These are phyloP conservation scores for Arachis monticola DNA, from an alignment of 331 rosid genomes.

Conservation along the genomic window DNA sequence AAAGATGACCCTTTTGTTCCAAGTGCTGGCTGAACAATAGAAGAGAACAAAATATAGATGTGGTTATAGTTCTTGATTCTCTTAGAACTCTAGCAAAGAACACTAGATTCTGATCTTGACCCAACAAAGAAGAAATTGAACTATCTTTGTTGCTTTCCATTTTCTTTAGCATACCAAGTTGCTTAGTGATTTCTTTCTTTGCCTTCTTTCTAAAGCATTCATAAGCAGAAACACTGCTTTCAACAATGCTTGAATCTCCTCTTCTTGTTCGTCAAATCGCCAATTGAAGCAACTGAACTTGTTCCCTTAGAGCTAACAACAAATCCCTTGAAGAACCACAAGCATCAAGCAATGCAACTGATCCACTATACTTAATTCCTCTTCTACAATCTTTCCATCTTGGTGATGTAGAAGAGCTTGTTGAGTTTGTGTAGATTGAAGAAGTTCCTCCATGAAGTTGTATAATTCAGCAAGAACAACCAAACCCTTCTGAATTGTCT, in stretches of 20 bases:
- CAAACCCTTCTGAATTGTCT: conserved; percentile 53
- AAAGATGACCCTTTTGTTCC: conserved; percentile 55
- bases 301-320: conserved; percentile 49
- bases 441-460: conserved; percentile 59
- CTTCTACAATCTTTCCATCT: conserved; percentile 57
- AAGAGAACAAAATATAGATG: conserved; percentile 55
- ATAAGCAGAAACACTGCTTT: conserved; percentile 46
- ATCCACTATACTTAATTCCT: conserved; percentile 49
- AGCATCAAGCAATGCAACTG: conserved; percentile 61
- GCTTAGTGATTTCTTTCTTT: conserved; percentile 59
- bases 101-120: conserved; percentile 47
- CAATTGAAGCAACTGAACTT: conserved; percentile 52
- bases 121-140: conserved; percentile 36
- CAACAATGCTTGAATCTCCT: conserved; percentile 51
- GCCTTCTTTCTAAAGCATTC: conserved; percentile 52
- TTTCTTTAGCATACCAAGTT: conserved; percentile 51
- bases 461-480: conserved; percentile 61
- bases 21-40: conserved; percentile 49
- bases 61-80: conserved; percentile 56
- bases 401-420: conserved; percentile 59
- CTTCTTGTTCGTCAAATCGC: conserved; percentile 49
- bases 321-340: conserved; percentile 52
- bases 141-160: conserved; percentile 48
- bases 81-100: conserved; percentile 51
- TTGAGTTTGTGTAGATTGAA: conserved; percentile 57